phyloP scores from a whole-genome alignment of 345 rosid genomes.

The Mangifera indica region DNA sequence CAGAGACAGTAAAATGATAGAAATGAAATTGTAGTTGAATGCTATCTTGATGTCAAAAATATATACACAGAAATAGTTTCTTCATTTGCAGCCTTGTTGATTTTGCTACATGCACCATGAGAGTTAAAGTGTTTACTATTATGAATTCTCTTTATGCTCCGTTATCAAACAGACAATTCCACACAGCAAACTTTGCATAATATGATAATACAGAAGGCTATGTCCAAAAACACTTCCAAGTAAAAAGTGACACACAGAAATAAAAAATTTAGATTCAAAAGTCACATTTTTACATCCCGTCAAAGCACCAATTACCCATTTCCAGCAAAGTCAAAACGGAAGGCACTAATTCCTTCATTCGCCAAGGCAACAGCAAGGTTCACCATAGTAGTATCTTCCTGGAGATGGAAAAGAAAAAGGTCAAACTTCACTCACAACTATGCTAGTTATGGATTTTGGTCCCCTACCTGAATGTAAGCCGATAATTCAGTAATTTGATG shows the following conservation, averaged over 20 bases:
- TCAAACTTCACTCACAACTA: neutral
- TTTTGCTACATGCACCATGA: neutral
- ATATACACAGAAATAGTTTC: too few species aligned
- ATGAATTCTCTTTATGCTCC: neutral
- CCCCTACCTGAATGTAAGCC: neutral
- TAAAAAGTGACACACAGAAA: neutral
- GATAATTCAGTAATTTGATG: neutral
- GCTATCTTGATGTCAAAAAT: neutral
- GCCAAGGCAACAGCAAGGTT: slow-evolving; percentile 70
- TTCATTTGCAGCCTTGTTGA: too few species aligned
- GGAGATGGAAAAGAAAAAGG: slow-evolving; percentile 7
- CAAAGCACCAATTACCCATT: slow-evolving; percentile 50
- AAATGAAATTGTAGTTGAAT: neutral
- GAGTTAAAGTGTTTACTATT: neutral
- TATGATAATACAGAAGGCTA: neutral
- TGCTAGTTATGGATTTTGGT: neutral
- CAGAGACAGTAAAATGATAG: neutral
- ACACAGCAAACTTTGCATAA: neutral
- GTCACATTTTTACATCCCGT: neutral
- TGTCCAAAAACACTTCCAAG: neutral
- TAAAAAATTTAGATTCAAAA: neutral
- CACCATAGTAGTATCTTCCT: slow-evolving; percentile 51
- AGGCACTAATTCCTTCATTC: slow-evolving; percentile 66
- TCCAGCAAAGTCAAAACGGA: slow-evolving; percentile 80
- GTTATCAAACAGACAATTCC: neutral